Evolutionary conservation across 805 yeast species (phyloP).

Genomic region (Candida verbasci): DNA sequence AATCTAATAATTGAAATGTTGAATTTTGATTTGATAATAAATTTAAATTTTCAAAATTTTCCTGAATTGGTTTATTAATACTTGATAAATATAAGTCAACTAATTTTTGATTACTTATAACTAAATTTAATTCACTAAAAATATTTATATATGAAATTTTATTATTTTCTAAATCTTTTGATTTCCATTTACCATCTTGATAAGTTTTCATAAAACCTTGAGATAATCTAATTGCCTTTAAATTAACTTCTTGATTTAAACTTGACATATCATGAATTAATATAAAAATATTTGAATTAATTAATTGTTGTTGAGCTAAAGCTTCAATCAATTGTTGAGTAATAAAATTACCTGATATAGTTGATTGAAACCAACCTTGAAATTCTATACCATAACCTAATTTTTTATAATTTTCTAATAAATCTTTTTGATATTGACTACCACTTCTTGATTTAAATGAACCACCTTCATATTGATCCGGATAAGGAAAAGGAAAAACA

Average conservation of each 20-base stretch:
- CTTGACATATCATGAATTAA: slow-evolving; percentile 69
- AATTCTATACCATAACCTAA: slow-evolving; percentile 65
- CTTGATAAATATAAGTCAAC: slow-evolving; percentile 49
- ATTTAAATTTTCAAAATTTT: slow-evolving; percentile 35
- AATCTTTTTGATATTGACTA: slow-evolving; percentile 62
- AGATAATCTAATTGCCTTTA: slow-evolving; percentile 68
- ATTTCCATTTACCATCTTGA: slow-evolving; percentile 58
- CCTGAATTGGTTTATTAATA: slow-evolving; percentile 9
- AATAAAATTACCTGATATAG: slow-evolving; percentile 65
- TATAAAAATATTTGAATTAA: slow-evolving; percentile 52
- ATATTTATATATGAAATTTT: slow-evolving; percentile 61
- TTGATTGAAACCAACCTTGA: slow-evolving; percentile 78
- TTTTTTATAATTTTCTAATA: slow-evolving; percentile 55
- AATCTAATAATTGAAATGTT: slow-evolving; percentile 51
- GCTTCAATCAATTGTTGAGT: slow-evolving; percentile 65
- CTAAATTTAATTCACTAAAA: slow-evolving; percentile 67
- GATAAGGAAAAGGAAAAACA: slow-evolving; percentile 64
- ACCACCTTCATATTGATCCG: slow-evolving; percentile 60
- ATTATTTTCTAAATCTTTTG: slow-evolving; percentile 56
- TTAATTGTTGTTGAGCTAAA: slow-evolving; percentile 59
- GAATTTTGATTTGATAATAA: slow-evolving; percentile 41
- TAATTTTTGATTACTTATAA: slow-evolving; percentile 64
- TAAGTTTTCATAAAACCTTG: slow-evolving; percentile 53
- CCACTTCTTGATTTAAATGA: slow-evolving; percentile 60
- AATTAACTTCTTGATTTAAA: slow-evolving; percentile 57